Conservation (phyloP, 306 rosid species). For the Prunus mume region DNA sequence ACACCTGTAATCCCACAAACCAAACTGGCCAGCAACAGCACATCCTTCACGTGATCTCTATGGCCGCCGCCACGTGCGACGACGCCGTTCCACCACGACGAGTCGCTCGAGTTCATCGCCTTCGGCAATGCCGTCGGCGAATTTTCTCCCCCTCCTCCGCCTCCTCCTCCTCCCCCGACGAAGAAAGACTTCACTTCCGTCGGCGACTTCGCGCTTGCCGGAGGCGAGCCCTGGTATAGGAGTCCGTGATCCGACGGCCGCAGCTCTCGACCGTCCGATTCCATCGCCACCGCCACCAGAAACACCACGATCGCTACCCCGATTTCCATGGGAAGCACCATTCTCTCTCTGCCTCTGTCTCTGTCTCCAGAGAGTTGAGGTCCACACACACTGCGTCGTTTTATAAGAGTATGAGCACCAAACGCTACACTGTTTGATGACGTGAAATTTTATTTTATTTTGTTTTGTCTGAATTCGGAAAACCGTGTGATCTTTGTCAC, state of each 20-base stretch:
- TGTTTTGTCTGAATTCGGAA: background rate
- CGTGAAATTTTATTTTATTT: no score
- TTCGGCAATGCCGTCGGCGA: constrained; percentile 47
- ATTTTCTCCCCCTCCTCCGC: constrained; percentile 6
- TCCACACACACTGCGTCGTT: background rate
- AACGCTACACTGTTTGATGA: background rate
- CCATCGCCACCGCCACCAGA: constrained; percentile 25
- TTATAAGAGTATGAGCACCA: background rate
- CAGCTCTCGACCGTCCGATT: constrained; percentile 46
- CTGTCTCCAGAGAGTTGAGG: background rate
- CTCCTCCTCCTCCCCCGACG: constrained; percentile 27
- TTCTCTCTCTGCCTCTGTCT: background rate
- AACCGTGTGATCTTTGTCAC: background rate
- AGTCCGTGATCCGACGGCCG: constrained; percentile 89
- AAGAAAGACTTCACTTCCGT: constrained; percentile 64
- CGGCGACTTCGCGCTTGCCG: constrained; percentile 34
- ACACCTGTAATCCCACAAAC: constrained; percentile 79
- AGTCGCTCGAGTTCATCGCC: constrained; percentile 43
- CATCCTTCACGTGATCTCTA: constrained; percentile 34
- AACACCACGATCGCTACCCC: constrained; percentile 2
- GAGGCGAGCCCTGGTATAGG: constrained; percentile 43
- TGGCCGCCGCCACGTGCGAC: background rate
- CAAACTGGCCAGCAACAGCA: constrained; percentile 58
- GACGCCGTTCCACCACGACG: constrained; percentile 41
- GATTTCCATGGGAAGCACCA: constrained; percentile 1